Evolutionary conservation across 169 alveolate genomes (phyloP), one percentile per base, ranked within the genome.

Genomic region (Plasmodium fragile): DNA sequence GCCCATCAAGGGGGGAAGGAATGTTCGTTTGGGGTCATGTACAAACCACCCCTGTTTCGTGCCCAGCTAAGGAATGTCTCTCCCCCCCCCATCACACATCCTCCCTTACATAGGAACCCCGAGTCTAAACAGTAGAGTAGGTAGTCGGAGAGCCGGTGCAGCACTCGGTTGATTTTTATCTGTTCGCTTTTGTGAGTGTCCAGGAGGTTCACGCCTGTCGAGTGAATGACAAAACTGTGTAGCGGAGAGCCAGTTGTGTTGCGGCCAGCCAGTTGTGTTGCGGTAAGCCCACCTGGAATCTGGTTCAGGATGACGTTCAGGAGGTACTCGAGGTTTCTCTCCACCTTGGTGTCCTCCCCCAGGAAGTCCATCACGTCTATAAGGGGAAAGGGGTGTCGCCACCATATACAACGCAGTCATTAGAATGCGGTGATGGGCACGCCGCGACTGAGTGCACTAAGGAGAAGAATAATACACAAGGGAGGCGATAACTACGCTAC

Each of bases 321-420:
- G 3, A 84, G 72, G 84, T 84, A 84, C 65, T 75, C 79, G 13
- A 84, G 72, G 41, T 84, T 75, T 52, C 85, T 72, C 43, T 84
- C 93, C 71, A 84, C 84, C 36, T 84, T 84, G 22, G 78, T 84
- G 49, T 84, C 85, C 22, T 84, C 93, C 34, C 84, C 93, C 18
- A 84, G 79, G 65, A 84, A 84, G 28, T 84, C 84, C 55, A 75
- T 34, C 79, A 84, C 39, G 55, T 84, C 93, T 84, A 43, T n/a
- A 18, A 28, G 34, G 39, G 65, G 65, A 53, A 36, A 81, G 75
- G 39, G 4, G 34, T 45, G 11, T 45, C 55, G 5, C 55, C 55
- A 45, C 18, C n/a, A 45, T 3, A 18, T n/a, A 18, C 18, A 10
- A 45, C 55, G 11, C 55, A 13, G 18, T 45, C 55, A 45, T 11